Base-by-base conservation (phyloP, 2,329 filamentous ascomycete species). In the Hypoxylon sp. region DNA sequence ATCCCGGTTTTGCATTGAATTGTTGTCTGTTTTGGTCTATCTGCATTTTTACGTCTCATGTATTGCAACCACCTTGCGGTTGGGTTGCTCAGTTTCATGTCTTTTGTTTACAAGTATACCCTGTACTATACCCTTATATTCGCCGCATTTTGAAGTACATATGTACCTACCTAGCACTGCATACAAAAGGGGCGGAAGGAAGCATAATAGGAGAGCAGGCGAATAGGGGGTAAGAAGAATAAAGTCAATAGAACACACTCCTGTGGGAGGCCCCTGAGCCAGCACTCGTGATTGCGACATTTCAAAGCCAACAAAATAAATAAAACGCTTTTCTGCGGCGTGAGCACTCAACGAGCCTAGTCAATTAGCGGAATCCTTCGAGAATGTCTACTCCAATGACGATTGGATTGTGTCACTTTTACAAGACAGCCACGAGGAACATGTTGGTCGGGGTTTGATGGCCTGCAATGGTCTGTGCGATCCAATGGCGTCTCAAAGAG, bases 81-180 rank as follows among this genome's bases (percentile, higher is more conserved):
- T 37, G 1, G 63, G 57, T 52, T 55, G 39, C 35, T 29, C 3
- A 58, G 62, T 71, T 69, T 69, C 57, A 63, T 69, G 63, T 69
- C 31, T 67, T 52, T 67, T 65, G 27, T 71, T 66, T 71, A 65
- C 42, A 60, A 69, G 55, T 62, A 71, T 71, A 71, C 66, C 69
- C 69, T 71, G 67, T 71, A 71, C 69, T 51, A 67, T 69, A 71
- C 56, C 57, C 62, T 19, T 67, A 56, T 59, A 11, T 44, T 62
- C 57, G 35, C 55, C 39, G 19, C 47, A 67, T 44, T 62, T 65
- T 52, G 48, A 52, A 62, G 50, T 46, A 62, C 31, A 52, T 55
- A 54, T 64, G 27, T 58, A 47, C 54, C 46, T 17, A 44, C 63
- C 31, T 65, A 63, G 39, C 62, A 71, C 47, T 58, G 52, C 55